Base-by-base conservation (phyloP, 495 filamentous ascomycete species). In the Xylaria sp. region DNA sequence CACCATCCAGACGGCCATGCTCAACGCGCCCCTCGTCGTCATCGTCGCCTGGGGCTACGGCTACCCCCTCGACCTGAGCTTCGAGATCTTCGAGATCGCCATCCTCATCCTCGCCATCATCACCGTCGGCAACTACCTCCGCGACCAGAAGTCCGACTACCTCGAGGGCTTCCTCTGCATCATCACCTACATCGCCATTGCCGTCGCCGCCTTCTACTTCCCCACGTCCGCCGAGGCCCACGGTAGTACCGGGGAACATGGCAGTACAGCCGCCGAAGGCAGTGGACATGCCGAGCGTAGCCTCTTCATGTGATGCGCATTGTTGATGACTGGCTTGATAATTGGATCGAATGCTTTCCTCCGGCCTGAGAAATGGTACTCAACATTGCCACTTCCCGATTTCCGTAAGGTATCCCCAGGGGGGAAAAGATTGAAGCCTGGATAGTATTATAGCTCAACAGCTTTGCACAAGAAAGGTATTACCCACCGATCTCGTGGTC, bases 1-100 rank as follows among this genome's bases (percentile, higher is more conserved):
- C 15, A 93, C 92, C 5, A 91, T 97, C 59, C 95, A 97, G 77
- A 98, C 95, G 0, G 93, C 94, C 14, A 86, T 97, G 46, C 86
- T 98, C 74, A 97, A 97, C 75, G 92, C 91, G 0, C 94, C 95
- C 11, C 85, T 97, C 11, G 90, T 93, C 29, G 88, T 97, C 48
- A 84, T 97, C 41, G 90, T 96, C 40, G 93, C 92, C 48, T 98
- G 95, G 95, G 90, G 92, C n/a, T 78, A 92, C 1, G 80, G 74
- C 37, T 88, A 88, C 71, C 74, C 83, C 24, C 93, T 98, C 90
- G 90, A 91, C 63, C 81, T 98, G 48, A 90, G 93, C 75, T 97
- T 97, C 75, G 92, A 97, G 74, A 84, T 93, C 9, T 98, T 97
- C 84, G 93, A 95, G 84, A 84, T 97, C n/a, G 88, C 93, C 19